A percentile compares a stretch with the other conserved stretches of the same genome.
Conservation (phyloP, 2,329 filamentous ascomycete genomes). For the Aureobasidium leucospermi region DNA sequence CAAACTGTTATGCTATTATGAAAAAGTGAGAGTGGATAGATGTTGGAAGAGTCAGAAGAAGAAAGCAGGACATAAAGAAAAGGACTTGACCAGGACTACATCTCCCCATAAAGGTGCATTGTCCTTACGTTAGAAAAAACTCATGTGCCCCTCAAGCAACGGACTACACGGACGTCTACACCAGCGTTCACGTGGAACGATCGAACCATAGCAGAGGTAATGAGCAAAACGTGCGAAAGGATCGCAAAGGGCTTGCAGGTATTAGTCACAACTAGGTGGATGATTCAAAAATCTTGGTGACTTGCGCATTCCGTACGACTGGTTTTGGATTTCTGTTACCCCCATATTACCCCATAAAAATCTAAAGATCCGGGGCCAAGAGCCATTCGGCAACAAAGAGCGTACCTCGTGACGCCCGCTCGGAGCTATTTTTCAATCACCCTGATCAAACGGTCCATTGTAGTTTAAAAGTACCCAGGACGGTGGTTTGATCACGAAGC, state of each 20-base stretch:
- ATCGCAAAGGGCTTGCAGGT: constrained; percentile 10
- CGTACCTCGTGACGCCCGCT: constrained; percentile 2
- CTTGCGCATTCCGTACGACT: not conserved
- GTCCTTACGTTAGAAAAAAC: constrained; percentile 11
- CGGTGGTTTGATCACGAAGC: constrained; percentile 5
- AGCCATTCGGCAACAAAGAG: not conserved
- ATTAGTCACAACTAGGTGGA: constrained; percentile 8
- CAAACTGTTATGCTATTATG: not conserved
- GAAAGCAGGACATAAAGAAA: not conserved
- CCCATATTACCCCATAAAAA: no score
- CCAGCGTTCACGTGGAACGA: not conserved
- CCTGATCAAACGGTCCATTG: not conserved
- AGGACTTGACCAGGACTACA: constrained; percentile 5
- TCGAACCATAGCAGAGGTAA: constrained; percentile 1
- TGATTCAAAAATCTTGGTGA: not conserved
- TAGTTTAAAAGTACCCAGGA: not conserved
- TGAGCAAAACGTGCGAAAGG: constrained; percentile 11
- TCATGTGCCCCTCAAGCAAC: not conserved
- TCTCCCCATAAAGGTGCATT: constrained; percentile 7
- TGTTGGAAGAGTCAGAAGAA: no score
- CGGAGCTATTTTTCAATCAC: not conserved
- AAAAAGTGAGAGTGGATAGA: not conserved
- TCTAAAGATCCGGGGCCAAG: not conserved
- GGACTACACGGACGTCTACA: not conserved
- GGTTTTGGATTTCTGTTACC: not conserved